These are phyloP conservation scores for Arabis alpina DNA, from an alignment of 345 rosid species.

Conservation along the genomic window DNA sequence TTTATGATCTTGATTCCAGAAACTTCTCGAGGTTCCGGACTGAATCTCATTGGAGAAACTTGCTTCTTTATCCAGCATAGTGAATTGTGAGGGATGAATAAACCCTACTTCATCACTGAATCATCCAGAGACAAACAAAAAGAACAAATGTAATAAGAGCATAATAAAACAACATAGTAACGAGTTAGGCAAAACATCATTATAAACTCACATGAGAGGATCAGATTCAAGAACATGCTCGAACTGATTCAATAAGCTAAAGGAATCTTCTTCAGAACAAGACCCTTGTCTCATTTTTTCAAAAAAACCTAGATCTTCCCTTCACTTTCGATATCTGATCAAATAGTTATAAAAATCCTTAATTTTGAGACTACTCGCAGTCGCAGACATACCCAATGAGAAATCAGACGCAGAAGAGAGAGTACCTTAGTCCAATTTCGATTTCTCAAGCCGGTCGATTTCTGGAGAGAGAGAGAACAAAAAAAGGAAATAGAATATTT, in stretches of 20 bases:
- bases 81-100: constrained; percentile 87
- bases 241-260: constrained; percentile 55
- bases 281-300: constrained; percentile 46
- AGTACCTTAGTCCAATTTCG: not conserved
- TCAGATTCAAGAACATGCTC: constrained; percentile 69
- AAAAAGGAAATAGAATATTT: too few species aligned
- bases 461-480: too few species aligned
- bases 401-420: not conserved
- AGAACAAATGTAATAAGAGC: constrained; percentile 13
- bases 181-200: not conserved
- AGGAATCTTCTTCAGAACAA: constrained; percentile 30
- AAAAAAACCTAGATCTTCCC: too few species aligned
- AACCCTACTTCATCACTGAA: constrained; percentile 86
- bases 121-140: constrained; percentile 3
- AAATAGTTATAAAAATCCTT: too few species aligned
- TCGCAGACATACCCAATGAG: not conserved
- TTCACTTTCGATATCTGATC: not conserved
- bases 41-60: constrained; percentile 25
- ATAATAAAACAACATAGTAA: not conserved
- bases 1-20: constrained; percentile 79
- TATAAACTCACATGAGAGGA: constrained; percentile 67
- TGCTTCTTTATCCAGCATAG: constrained; percentile 49
- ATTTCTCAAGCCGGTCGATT: too few species aligned
- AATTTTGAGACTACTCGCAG: not conserved
- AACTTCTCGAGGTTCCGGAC: constrained; percentile 37